Base-by-base conservation (phyloP, 352 stramenopile species). In the Phytophthora melonis region DNA sequence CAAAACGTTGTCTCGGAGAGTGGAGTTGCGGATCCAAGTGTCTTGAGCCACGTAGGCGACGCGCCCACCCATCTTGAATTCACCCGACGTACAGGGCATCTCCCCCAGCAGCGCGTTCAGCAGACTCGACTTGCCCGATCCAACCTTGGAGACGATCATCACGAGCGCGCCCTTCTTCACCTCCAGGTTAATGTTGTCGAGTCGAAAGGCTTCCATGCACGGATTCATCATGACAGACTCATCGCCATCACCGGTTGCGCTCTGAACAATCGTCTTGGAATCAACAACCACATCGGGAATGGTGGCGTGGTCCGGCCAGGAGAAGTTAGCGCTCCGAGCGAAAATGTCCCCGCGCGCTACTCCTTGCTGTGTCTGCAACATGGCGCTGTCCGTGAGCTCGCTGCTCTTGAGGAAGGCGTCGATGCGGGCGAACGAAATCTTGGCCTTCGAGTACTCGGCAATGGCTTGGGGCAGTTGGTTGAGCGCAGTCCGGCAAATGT, bases 1-100 rank as follows among this genome's bases (percentile, higher is more conserved):
- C 7, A 98, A 71, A 49, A 99, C 97, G 68, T 99, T 99, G 7
- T 98, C 85, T 16, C 79, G 67, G 6, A 99, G 64, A 16, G 89
- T 97, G 8, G 82, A 70, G 68, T 98, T 97, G 16, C 96, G 77
- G 67, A 99, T 98, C 90, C 92, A 99, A 11, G 93, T 75, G 34
- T 95, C 81, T 75, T 99, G 96, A n/a, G 83, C 83, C 41, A 86
- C 92, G 76, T 97, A 98, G 23, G 93, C 85, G 0, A 90, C 23
- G 0, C 65, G 55, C 10, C 81, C 83, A 5, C 49, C 50, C 0
- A 89, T 66, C 0, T 56, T n/a, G 10, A 83, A 39, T 0, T 54
- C 55, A 13, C 81, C 78, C 1, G 43, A 50, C 0, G 41, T 71
- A 11, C 58, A 59, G 11, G 60, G 56, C 81, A 89, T 89, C 57